Base-by-base conservation (phyloP, 192 early-diverging fungal species). In the Paraglomus brasilianum region DNA sequence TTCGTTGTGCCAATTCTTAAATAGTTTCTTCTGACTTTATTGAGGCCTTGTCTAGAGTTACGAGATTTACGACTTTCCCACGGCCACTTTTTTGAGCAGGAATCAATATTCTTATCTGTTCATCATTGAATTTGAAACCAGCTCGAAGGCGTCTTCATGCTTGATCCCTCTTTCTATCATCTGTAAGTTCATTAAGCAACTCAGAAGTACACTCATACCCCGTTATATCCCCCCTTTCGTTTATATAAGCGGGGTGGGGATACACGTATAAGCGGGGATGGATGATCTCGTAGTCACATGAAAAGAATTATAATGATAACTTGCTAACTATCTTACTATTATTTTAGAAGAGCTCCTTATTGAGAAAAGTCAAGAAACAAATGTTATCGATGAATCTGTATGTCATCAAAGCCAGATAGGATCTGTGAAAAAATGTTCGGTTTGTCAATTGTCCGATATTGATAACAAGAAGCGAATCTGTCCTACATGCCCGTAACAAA, bases 401-500 rank as follows among this genome's bases (percentile, higher is more conserved):
- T 6, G 24, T 6, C 17, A 7, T 55, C 52, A 55, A 55, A 17
- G 17, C 52, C 52, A 55, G 17, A 55, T 55, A 11, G 52, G 52
- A 11, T 55, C 7, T 62, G 17, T 44, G 22, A 62, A 62, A 62
- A 62, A 62, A 62, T 62, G 60, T 45, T n/a, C 30, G 22, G 5
- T n/a, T 62, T 62, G 60, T 62, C 60, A 62, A 62, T 9, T 44
- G 5, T 44, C 60, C 46, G 24, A 63, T 45, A 63, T 63, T 63
- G 43, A 63, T 45, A 63, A 63, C 11, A 63, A 63, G 61, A 63
- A 63, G 43, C 19, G 30, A 46, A 13, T 45, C 44, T 63, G 61
- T 45, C 61, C 43, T 45, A 63, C 11, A 63, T 63, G 61, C 19
- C n/a, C 40, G 47, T 63, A 46, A 43, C 19, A 63, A 63, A 45